These are phyloP conservation scores for Pythium utonaiense DNA, from an alignment of 352 stramenopile genomes.

Conservation along the genomic window DNA sequence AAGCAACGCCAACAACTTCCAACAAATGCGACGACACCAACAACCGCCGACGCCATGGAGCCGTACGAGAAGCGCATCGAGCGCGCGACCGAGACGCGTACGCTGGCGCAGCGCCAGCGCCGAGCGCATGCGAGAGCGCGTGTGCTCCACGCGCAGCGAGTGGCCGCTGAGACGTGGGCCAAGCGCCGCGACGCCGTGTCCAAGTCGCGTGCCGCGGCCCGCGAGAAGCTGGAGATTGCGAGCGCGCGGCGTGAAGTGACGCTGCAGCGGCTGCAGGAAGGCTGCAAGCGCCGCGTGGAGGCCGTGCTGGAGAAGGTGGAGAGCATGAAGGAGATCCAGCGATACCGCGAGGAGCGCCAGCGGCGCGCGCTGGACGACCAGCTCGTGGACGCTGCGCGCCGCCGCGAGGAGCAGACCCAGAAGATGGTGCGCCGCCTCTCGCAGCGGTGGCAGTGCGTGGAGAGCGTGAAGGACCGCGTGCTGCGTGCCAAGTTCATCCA, in stretches of 20 bases:
- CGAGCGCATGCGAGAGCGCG: constrained; percentile 38
- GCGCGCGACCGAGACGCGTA: constrained; percentile 47
- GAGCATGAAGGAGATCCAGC: constrained; percentile 40
- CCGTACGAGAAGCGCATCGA: constrained; percentile 35
- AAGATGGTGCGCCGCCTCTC: constrained; percentile 45
- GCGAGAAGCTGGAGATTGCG: constrained; percentile 47
- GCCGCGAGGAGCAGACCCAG: constrained; percentile 52
- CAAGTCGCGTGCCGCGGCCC: constrained; percentile 30
- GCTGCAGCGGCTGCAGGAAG: constrained; percentile 38
- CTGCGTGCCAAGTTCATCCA: constrained; percentile 68
- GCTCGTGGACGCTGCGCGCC: constrained; percentile 41
- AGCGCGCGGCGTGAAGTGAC: constrained; percentile 39
- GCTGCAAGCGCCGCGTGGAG: constrained; percentile 42
- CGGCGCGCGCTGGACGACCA: constrained; percentile 40
- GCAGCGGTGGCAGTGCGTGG: constrained; percentile 64
- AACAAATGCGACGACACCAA: background rate
- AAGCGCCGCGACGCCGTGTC: constrained; percentile 43
- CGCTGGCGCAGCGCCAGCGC: constrained; percentile 36
- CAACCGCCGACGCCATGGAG: constrained; percentile 5
- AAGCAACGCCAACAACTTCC: constrained; percentile 8
- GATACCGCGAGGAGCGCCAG: constrained; percentile 32
- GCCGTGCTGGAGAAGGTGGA: constrained; percentile 55
- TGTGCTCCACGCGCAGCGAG: constrained; percentile 53
- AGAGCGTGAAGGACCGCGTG: constrained; percentile 61
- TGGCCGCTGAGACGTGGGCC: constrained; percentile 44